Evolutionary conservation across 2,329 filamentous ascomycete genomes (phyloP), one percentile per base, ranked within the genome.

Genomic region (Xylaria polymorpha): DNA sequence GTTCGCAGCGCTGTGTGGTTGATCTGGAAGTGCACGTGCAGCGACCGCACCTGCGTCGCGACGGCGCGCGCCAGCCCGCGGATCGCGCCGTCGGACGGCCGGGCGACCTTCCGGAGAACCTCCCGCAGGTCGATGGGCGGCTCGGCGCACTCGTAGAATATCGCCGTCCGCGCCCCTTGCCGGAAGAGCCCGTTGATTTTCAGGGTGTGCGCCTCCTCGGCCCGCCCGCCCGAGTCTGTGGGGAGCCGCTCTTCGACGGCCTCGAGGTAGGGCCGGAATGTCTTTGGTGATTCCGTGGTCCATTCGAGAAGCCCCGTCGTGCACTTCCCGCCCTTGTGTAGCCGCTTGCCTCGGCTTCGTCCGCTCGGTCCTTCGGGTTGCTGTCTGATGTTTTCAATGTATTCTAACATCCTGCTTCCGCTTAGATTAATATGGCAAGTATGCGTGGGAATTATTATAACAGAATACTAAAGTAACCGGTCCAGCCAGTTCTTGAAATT

Each of bases 121-220:
- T 41, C 37, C 2, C 55, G 55, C 3, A 58, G 8, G 7, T 58
- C 55, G 6, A 43, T n/a, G 4, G 55, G n/a, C 12, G 55, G 10
- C 14, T 58, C 37, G 12, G 39, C 14, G 39, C 55, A 58, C 55
- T 41, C 55, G 55, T 58, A 58, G 55, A 41, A 58, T 25, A 58
- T 25, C 3, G 20, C 55, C 3, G 37, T 58, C 15, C 55, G 55
- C 2, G 20, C n/a, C 0, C 55, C 55, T 14, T 29, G 37, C 1
- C 37, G 37, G 55, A 41, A 58, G 12, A 58, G 18, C 22, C 55
- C 55, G 55, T 29, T 43, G 39, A 58, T 58, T 15, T 10, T 25
- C 18, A 58, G 22, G 4, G 55, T 58, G 37, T 32, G 55, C 15
- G 4, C 37, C 55, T 58, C 55, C n/a, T 58, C 55, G 4, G 37